These are phyloP conservation scores for Mucor circinelloides DNA, from an alignment of 371 early-diverging fungal species.

Conservation along the genomic window DNA sequence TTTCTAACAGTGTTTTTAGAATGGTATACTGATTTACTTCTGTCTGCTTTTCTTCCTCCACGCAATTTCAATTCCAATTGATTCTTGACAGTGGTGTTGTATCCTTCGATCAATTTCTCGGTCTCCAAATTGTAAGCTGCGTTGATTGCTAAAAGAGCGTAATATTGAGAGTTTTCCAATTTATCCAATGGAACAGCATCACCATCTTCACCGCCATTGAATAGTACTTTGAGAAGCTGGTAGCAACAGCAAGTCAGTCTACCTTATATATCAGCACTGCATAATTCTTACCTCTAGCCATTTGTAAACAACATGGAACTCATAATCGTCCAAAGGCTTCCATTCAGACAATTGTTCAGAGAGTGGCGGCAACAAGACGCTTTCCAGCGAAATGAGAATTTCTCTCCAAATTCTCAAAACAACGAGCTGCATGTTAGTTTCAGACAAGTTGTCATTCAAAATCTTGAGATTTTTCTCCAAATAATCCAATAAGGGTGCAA, in stretches of 20 bases:
- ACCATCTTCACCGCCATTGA: constrained; percentile 87
- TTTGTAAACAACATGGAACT: constrained; percentile 76
- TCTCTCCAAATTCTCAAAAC: constrained; percentile 88
- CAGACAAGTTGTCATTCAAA: constrained; percentile 76
- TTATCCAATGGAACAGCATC: constrained; percentile 76
- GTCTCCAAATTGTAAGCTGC: constrained; percentile 65
- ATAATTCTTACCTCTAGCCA: constrained; percentile 58
- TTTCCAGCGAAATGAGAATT: constrained; percentile 72
- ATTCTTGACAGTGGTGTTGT: constrained; percentile 48
- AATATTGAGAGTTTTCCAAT: constrained; percentile 79
- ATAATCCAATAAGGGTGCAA: constrained; percentile 83
- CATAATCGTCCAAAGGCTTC: constrained; percentile 70
- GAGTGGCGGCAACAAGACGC: constrained; percentile 79
- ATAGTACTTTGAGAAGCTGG: constrained; percentile 79
- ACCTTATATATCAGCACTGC: background rate
- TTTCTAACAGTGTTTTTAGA: constrained; percentile 42
- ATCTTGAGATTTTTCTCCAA: constrained; percentile 84
- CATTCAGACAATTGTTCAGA: constrained; percentile 63
- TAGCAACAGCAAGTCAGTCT: constrained; percentile 17
- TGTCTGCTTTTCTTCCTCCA: constrained; percentile 44
- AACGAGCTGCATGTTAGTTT: constrained; percentile 78
- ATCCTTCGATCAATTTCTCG: constrained; percentile 65
- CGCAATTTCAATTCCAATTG: constrained; percentile 40
- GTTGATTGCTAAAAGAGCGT: constrained; percentile 62
- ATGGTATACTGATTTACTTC: constrained; percentile 47